Base-by-base conservation (phyloP, 805 yeast species). In the Saccharomycopsis guyanensis region DNA sequence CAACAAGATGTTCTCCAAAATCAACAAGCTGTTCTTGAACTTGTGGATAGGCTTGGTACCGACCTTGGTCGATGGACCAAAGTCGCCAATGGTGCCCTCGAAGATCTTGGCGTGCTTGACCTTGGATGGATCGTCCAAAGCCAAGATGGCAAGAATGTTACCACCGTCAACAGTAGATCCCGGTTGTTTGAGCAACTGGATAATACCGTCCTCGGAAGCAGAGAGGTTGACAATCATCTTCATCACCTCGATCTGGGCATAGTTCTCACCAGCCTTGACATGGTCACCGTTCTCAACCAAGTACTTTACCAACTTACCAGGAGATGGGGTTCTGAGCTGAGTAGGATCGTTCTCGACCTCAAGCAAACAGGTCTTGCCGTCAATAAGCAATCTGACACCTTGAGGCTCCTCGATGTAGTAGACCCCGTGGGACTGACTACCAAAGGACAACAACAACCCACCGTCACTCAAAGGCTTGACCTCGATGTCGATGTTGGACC, bases 171-270 rank as follows among this genome's bases (percentile, higher is more conserved):
- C 83, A 23, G 95, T 87, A n/a, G 97, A 83, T 44, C 99, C 99
- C 7, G 98, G 97, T 70, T 93, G 98, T 66, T 93, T 91, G 62
- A 93, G 79, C 37, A 88, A 70, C 69, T 91, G 97, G 45, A 89
- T 86, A 49, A 76, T 72, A 74, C 99, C 99, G 59, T 85, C 83
- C 65, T 91, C 98, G 65, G 81, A 86, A 18, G 97, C 91, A 59
- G 89, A 70, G 58, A 93, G 75, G 42, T 98, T 97, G 97, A 93
- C 93, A 67, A 89, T 88, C 98, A 93, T 93, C 68, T 93, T 93
- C 99, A 93, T 93, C 56, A 93, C 98, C 70, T 93, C 99, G 48
- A 93, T 96, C 70, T 93, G 98, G 36, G 98, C 98, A 60, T 78
- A 94, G 39, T 97, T 81, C 68, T 91, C 95, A 51, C 97, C 97